Conservation (phyloP, 495 filamentous ascomycete genomes). For the Aspergillus diversus region DNA sequence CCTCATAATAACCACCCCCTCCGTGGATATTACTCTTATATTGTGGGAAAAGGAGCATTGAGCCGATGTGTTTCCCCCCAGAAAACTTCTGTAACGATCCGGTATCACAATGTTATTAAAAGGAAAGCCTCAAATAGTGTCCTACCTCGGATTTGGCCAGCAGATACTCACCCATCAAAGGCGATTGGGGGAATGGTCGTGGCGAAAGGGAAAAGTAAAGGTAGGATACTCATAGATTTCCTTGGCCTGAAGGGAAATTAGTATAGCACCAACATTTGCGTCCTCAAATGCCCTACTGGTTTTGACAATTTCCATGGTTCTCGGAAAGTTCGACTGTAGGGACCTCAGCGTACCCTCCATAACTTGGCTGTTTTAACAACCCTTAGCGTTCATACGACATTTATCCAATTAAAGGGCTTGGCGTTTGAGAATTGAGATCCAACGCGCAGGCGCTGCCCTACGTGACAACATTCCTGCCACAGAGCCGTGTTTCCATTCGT, state of each 20-base stretch:
- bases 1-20: background rate
- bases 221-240: no score
- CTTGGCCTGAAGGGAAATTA: no score
- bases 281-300: background rate
- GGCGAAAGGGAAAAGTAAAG: no score
- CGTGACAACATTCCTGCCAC: slow-evolving; percentile 34
- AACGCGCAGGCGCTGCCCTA: slow-evolving; percentile 33
- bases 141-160: no score
- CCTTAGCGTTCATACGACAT: slow-evolving; percentile 13
- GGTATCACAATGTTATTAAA: background rate
- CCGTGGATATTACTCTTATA: no score
- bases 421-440: slow-evolving; percentile 25
- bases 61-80: slow-evolving; percentile 1
- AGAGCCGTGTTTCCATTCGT: slow-evolving; percentile 20
- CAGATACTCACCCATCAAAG: no score
- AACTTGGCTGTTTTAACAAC: background rate
- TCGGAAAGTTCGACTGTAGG: background rate
- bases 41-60: no score
- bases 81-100: slow-evolving; percentile 6
- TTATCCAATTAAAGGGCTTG: slow-evolving; percentile 22
- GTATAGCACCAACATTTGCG: no score
- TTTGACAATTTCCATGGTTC: background rate
- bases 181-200: no score
- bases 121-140: no score
- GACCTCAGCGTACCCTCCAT: background rate